Evolutionary conservation across 371 early-diverging fungal species (phyloP), one percentile per base, ranked within the genome.

Genomic region (Mortierella sp.): DNA sequence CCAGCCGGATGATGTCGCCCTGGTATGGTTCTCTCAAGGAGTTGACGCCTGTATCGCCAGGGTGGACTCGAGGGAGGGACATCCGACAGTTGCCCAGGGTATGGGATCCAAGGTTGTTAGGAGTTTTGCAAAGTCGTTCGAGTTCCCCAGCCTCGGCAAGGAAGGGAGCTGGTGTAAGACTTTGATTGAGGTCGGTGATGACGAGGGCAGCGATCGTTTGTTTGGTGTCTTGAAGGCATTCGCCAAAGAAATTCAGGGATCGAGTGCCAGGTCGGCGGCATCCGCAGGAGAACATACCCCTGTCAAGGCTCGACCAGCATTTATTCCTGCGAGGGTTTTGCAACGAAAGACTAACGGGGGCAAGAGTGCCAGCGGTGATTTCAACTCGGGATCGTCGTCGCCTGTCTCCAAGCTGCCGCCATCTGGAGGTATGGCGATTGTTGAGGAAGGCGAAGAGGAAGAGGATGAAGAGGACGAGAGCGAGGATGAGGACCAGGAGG

Each of bases 71-170:
- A 83, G 92, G 58, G 77, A 82, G 19, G 55, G 55, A 45, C 92
- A 92, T 75, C 90, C 90, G 13, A 90, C 92, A 2, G 80, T 92
- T 5, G 48, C 75, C 7, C 79, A 85, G 24, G 82, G 81, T 3
- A 70, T 75, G 60, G 90, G 85, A 14, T 70, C 57, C 34, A 81
- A 74, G 52, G 89, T 88, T 14, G 88, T 91, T 31, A 78, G 47
- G 44, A 74, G 77, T 24, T 90, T 90, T 82, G 85, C 80, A 11
- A 82, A 79, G 26, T 16, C 79, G 28, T 80, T 89, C 50, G 84
- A 82, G 72, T 75, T 76, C 34, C 89, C 89, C 14, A 77, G 77
- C 38, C 72, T 85, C 26, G 57, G 57, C 44, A 85, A 85, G 71
- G 86, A 85, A 70, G 79, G 76, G 26, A 79, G 77, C 47, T 85